These are phyloP conservation scores for Echium plantagineum DNA, from an alignment of 257 asterid genomes.

Conservation along the genomic window DNA sequence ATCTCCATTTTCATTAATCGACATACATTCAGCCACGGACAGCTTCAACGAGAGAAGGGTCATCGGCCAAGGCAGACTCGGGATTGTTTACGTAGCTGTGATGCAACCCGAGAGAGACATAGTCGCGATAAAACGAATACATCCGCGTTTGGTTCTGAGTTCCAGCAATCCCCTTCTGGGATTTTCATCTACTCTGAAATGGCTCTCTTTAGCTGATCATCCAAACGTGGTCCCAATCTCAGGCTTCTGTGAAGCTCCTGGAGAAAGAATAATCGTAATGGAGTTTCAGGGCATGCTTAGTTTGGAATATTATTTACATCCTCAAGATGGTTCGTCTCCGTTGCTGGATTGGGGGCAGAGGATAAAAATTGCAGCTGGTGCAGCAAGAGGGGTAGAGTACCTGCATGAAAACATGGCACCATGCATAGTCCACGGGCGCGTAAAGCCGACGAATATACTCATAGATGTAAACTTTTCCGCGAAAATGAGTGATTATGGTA, in stretches of 20 bases:
- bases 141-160: conserved; percentile 49
- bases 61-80: conserved; percentile 63
- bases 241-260: conserved; percentile 88
- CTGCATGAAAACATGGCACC: conserved; percentile 56
- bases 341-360: conserved; percentile 60
- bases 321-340: conserved; percentile 43
- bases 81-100: conserved; percentile 75
- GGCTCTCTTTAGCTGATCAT: conserved; percentile 57
- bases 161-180: conserved; percentile 55
- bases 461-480: conserved; percentile 56
- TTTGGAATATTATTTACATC: conserved; percentile 54
- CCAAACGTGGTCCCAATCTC: conserved; percentile 55
- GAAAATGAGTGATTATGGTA: conserved; percentile 57
- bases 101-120: conserved; percentile 46
- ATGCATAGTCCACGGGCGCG: conserved; percentile 58
- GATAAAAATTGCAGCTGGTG: conserved; percentile 51
- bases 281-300: conserved; percentile 72
- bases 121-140: conserved; percentile 65
- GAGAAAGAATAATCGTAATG: conserved; percentile 64
- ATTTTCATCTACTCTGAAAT: conserved; percentile 45
- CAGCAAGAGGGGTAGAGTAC: conserved; percentile 60
- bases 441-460: conserved; percentile 68
- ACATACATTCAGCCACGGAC: conserved; percentile 72
- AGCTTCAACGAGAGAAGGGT: conserved; percentile 64
- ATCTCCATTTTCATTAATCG: conserved; percentile 37